These are phyloP conservation scores for Acanthamoeba culbertsoni DNA, from an alignment of 208 protist genomes.

Conservation along the genomic window DNA sequence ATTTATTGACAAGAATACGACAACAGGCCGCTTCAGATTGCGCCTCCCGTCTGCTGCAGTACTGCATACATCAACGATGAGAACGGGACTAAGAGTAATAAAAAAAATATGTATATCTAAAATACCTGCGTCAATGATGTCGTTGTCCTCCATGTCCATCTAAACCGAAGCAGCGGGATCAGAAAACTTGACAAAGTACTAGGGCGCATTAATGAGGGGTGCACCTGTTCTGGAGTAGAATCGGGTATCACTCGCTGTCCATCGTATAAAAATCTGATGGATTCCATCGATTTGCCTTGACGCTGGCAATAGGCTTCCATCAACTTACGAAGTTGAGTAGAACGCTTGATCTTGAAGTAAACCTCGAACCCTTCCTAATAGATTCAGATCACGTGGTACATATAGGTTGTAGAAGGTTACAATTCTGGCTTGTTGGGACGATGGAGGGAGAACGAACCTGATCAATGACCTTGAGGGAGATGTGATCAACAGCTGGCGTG, in stretches of 20 bases:
- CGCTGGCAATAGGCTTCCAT: conserved; percentile 97
- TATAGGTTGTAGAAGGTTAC: background rate
- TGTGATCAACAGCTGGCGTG: conserved; percentile 61
- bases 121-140: conserved; percentile 69
- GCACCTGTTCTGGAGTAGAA: conserved; percentile 91
- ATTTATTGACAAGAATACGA: conserved; percentile 1
- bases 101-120: background rate
- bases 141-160: conserved; percentile 77
- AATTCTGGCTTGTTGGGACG: background rate
- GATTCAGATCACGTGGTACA: background rate
- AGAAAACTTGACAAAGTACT: background rate
- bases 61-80: background rate
- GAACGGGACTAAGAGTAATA: background rate
- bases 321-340: conserved; percentile 93
- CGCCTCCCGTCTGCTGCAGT: conserved; percentile 68
- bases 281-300: conserved; percentile 88
- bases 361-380: conserved; percentile 93
- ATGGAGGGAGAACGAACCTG: conserved; percentile 12
- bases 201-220: background rate
- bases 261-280: conserved; percentile 96
- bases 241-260: conserved; percentile 90
- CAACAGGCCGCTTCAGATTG: background rate
- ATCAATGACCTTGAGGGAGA: conserved; percentile 64
- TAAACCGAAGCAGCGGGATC: background rate
- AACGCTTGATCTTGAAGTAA: conserved; percentile 96